Evolutionary conservation across 768 basidiomycete genomes (phyloP).

Genomic region (Termitomyces sp.): DNA sequence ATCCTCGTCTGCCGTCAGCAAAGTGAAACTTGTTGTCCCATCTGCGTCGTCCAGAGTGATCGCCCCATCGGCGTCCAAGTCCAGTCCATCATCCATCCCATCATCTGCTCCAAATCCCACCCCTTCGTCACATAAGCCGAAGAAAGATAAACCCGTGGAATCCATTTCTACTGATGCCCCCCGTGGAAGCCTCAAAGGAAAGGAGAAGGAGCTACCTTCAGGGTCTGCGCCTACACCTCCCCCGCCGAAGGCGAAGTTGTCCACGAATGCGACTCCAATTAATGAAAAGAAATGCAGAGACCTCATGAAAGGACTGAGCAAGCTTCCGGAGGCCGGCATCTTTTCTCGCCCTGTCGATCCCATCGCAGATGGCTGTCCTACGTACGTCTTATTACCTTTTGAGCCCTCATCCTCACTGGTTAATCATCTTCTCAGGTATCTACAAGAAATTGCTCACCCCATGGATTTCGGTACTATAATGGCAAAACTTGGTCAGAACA

Average conservation of each 20-base stretch:
- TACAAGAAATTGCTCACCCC: slow-evolving; percentile 85
- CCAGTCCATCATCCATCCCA: background rate
- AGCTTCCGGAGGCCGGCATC: slow-evolving; percentile 63
- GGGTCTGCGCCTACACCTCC: slow-evolving; percentile 27
- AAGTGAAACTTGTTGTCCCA: slow-evolving; percentile 19
- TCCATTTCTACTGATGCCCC: slow-evolving; percentile 27
- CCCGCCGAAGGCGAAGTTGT: slow-evolving; percentile 35
- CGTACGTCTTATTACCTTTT: slow-evolving; percentile 48
- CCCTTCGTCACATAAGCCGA: slow-evolving; percentile 22
- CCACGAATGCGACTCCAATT: slow-evolving; percentile 43
- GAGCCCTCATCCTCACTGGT: background rate
- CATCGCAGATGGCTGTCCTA: slow-evolving; percentile 79
- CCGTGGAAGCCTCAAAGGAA: slow-evolving; percentile 60
- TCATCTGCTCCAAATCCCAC: slow-evolving; percentile 16
- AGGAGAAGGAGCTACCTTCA: slow-evolving; percentile 57
- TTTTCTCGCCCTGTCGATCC: slow-evolving; percentile 87
- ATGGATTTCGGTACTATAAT: slow-evolving; percentile 92
- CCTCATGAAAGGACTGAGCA: slow-evolving; percentile 55
- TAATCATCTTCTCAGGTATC: slow-evolving; percentile 53
- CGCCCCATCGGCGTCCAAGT: slow-evolving; percentile 1
- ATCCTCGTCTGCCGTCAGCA: slow-evolving; percentile 18
- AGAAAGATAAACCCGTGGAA: slow-evolving; percentile 41
- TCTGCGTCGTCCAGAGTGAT: slow-evolving; percentile 15
- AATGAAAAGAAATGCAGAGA: slow-evolving; percentile 85
- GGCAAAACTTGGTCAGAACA: slow-evolving; percentile 58